A percentile compares a stretch with the other conserved stretches of the same genome.
Evolutionary conservation across 1,284 basidiomycete genomes (phyloP).

Genomic region (Boletus subluridellus): DNA sequence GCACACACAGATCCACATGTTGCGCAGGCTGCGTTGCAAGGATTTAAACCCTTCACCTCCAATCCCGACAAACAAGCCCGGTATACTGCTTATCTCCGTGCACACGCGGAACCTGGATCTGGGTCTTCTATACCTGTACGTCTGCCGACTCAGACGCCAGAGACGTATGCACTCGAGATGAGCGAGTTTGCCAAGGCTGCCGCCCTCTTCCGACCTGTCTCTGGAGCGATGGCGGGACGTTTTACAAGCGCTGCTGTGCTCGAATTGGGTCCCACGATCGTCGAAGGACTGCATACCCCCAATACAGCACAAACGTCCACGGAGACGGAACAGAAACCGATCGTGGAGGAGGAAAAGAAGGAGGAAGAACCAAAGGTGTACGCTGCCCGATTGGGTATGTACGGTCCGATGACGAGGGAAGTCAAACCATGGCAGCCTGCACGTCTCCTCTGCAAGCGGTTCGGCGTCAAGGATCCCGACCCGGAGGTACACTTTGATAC

Average conservation of each 20-base stretch:
- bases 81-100: conserved; percentile 78
- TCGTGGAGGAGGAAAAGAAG: conserved; percentile 47
- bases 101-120: conserved; percentile 54
- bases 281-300: conserved; percentile 74
- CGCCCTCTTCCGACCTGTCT: conserved; percentile 87
- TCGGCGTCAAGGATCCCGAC: conserved; percentile 85
- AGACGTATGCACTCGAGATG: conserved; percentile 79
- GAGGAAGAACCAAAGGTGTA: conserved; percentile 71
- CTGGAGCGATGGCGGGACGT: conserved; percentile 87
- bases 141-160: conserved; percentile 54
- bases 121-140: conserved; percentile 43
- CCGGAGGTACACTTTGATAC: conserved; percentile 36
- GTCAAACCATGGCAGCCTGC: conserved; percentile 75
- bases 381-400: conserved; percentile 85
- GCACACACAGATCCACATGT: conserved; percentile 71
- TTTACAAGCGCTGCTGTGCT: conserved; percentile 78
- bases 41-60: conserved; percentile 85
- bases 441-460: conserved; percentile 87
- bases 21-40: conserved; percentile 82
- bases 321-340: conserved; percentile 34
- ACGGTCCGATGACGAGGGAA: conserved; percentile 80
- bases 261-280: conserved; percentile 59
- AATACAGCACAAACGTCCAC: conserved; percentile 36
- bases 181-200: conserved; percentile 86
- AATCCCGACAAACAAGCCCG: conserved; percentile 80